Evolutionary conservation across 2,329 filamentous ascomycete species (phyloP).

Genomic region (Claviceps sp.): DNA sequence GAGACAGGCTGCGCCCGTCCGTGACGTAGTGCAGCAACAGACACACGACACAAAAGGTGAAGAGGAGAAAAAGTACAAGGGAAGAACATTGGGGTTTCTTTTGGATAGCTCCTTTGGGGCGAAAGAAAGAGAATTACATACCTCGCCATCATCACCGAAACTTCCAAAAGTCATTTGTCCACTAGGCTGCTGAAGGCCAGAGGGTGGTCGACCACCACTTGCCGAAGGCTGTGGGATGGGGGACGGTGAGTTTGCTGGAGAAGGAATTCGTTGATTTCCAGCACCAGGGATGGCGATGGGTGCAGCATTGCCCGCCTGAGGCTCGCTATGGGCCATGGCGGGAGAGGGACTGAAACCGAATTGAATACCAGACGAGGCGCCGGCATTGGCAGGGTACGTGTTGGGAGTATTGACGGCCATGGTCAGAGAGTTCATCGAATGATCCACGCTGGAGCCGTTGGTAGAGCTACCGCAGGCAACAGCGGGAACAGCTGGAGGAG

Average conservation of each 20-base stretch:
- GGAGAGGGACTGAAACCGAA: constrained; percentile 66
- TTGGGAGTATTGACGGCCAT: constrained; percentile 74
- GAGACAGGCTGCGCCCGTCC: neutral
- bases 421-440: constrained; percentile 79
- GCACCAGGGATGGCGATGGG: constrained; percentile 48
- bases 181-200: constrained; percentile 55
- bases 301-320: constrained; percentile 40
- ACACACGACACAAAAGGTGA: neutral
- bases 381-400: constrained; percentile 64
- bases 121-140: constrained; percentile 32
- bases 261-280: constrained; percentile 56
- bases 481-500: constrained; percentile 54
- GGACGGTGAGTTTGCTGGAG: constrained; percentile 77
- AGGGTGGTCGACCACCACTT: constrained; percentile 75
- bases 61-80: constrained; percentile 4
- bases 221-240: constrained; percentile 82
- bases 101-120: too few species aligned
- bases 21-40: neutral
- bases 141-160: constrained; percentile 66
- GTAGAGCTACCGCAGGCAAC: constrained; percentile 49
- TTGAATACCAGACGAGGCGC: constrained; percentile 54
- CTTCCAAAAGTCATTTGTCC: constrained; percentile 69
- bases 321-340: constrained; percentile 52
- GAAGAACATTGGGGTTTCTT: constrained; percentile 2
- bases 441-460: constrained; percentile 60